Evolutionary conservation across 805 yeast genomes (phyloP), one percentile per base, ranked within the genome.

Genomic region (Jamesozyma rosinii): DNA sequence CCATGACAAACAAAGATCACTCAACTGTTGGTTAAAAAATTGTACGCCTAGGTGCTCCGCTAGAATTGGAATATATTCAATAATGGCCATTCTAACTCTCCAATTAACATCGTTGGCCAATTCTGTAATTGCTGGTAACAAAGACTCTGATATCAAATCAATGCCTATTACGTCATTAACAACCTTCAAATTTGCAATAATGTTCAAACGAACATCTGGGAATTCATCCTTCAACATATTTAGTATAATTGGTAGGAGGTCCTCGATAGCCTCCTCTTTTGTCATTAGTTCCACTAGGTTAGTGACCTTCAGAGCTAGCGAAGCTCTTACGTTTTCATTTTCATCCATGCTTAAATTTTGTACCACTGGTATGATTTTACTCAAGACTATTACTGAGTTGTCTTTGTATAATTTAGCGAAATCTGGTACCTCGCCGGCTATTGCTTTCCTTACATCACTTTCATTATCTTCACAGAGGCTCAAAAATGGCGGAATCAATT

Each of bases 21-120:
- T 88, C 51, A 92, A 72, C 56, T 89, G 95, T 61, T 86, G 84
- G 64, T 92, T 92, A 66, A 92, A 92, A 58, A 90, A 88, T 24
- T 86, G 80, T 42, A 84, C 89, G 24, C 98, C 98, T 47, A 92
- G 72, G 67, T 92, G 97, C 55, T 84, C 83, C 6, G 97, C 97
- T 51, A 92, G 71, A 49, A 90, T 73, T 26, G 99, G 99, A 52
- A 89, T 87, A 67, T 92, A 92, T 63, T 92, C 95, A 58, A 92
- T 92, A 49, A 92, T 92, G 10, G 97, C 97, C 61, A 92, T 73
- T 61, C 97, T 79, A 24, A 92, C 97, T 59, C 99, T 79, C 99
- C 99, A 92, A 59, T 89, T 90, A 57, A 83, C 83, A 67, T 92
- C 98, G 60, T 88, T 89, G 10, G 98, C 97, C 52, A 92, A 74